A percentile compares a stretch with the other conserved stretches of the same genome.
Conservation (phyloP, 169 alveolate species). For the Eimeria necatrix region DNA sequence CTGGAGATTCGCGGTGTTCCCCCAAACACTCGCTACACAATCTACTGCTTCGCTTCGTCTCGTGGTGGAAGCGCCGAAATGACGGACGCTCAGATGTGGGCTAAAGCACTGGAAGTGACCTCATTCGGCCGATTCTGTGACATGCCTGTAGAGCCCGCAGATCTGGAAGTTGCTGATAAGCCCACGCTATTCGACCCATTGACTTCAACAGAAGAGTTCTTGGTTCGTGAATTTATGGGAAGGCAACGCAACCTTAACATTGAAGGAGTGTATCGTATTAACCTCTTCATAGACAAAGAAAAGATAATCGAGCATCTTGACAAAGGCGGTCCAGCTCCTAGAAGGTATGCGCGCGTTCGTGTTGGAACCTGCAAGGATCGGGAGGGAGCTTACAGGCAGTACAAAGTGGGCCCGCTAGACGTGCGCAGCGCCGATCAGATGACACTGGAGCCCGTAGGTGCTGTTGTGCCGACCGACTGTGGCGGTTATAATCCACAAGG, state of each 20-base stretch:
- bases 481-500: slow-evolving; percentile 87
- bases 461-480: slow-evolving; percentile 84
- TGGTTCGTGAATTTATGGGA: slow-evolving; percentile 84
- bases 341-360: slow-evolving; percentile 85
- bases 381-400: slow-evolving; percentile 84
- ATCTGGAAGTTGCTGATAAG: slow-evolving; percentile 75
- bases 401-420: slow-evolving; percentile 86
- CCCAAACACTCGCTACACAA: slow-evolving; percentile 84
- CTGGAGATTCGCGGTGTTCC: slow-evolving; percentile 84
- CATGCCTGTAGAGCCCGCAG: slow-evolving; percentile 83
- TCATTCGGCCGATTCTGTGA: slow-evolving; percentile 86
- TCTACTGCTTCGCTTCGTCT: slow-evolving; percentile 83
- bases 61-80: slow-evolving; percentile 83
- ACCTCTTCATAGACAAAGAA: slow-evolving; percentile 83
- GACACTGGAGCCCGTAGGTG: slow-evolving; percentile 80
- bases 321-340: slow-evolving; percentile 82
- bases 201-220: slow-evolving; percentile 85
- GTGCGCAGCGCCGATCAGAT: slow-evolving; percentile 67
- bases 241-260: slow-evolving; percentile 80
- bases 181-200: slow-evolving; percentile 85
- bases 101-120: slow-evolving; percentile 83
- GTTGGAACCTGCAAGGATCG: slow-evolving; percentile 85
- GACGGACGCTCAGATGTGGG: slow-evolving; percentile 85
- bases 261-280: slow-evolving; percentile 85
- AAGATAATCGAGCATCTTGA: slow-evolving; percentile 83